Evolutionary conservation across 1,139 yeast genomes (phyloP), one percentile per base, ranked within the genome.

Genomic region (Geotrichum candidum): DNA sequence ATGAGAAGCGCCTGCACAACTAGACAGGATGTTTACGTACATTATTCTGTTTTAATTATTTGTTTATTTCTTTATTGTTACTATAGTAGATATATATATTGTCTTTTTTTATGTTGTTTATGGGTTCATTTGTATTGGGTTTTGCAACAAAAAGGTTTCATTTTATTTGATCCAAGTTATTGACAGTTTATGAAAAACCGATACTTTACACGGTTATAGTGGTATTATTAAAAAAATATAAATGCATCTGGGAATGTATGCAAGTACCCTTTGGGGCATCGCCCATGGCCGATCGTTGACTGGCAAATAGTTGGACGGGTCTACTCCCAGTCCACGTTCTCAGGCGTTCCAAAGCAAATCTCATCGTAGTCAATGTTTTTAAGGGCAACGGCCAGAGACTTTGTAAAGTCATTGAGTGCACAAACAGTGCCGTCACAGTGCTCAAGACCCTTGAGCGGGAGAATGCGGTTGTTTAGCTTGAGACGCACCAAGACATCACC

Each of bases 1-100:
- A 89, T 76, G 99, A 94, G 80, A 94, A 94, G 86, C 91, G 96
- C 79, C 83, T 94, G 75, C 96, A 90, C 83, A 90, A 90, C 77
- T 89, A 83, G 61, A 58, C 41, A 23, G 6, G 15, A 15, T 18
- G 15, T 35, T 35, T 9, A 11, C 29, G 27, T 4, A 25, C 27
- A 25, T 15, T 25, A 25, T 22, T 41, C 35, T 41, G 15, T 25
- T 51, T 27, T 13, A 31, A 13, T 35, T 9, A 35, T 33, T 22
- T n/a, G n/a, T 35, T 6, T 48, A 11, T 10, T 7, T 18, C 11
- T 13, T 25, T 48, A 18, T 48, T 48, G 13, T 22, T 48, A 22
- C 2, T n/a, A 48, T 18, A 10, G 13, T 25, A 48, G 6, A 27
- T 23, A 46, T 18, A 27, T 23, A 46, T 18, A 41, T 27, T 25